phyloP scores from a whole-genome alignment of 2,329 filamentous ascomycete genomes.

The Allantophomopsis lycopodina region DNA sequence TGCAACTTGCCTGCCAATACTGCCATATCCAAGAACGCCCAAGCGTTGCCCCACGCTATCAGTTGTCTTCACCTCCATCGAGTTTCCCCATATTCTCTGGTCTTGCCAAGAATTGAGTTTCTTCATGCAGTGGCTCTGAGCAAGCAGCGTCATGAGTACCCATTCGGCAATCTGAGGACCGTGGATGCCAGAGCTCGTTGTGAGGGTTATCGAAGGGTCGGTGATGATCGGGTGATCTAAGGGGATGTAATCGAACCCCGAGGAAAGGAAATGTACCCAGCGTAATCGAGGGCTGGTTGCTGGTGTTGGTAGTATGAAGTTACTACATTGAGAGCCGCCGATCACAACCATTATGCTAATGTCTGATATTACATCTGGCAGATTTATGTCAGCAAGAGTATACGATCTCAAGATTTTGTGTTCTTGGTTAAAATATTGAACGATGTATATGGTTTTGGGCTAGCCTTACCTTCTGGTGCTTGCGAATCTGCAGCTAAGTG shows the following conservation, averaged over 20 bases:
- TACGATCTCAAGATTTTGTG: slow-evolving; percentile 1
- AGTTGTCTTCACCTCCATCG: slow-evolving; percentile 2
- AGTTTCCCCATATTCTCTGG: slow-evolving; percentile 32
- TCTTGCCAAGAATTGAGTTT: slow-evolving; percentile 41
- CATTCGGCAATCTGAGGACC: slow-evolving; percentile 25
- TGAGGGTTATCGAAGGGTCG: slow-evolving; percentile 18
- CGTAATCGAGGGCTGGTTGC: slow-evolving; percentile 20
- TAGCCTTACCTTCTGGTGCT: too few relatives aligned
- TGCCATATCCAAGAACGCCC: slow-evolving; percentile 31
- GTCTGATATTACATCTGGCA: slow-evolving; percentile 11
- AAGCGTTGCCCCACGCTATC: slow-evolving; percentile 38
- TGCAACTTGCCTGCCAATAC: slow-evolving; percentile 34
- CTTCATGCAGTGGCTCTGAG: slow-evolving; percentile 35
- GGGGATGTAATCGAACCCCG: too few relatives aligned
- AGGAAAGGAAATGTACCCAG: slow-evolving; percentile 8
- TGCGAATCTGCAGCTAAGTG: too few relatives aligned
- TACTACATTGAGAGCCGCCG: slow-evolving; percentile 11
- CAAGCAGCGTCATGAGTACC: slow-evolving; percentile 22
- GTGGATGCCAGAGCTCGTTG: slow-evolving; percentile 15
- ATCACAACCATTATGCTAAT: slow-evolving; percentile 19
- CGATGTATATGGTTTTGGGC: background rate
- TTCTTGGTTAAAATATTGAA: slow-evolving; percentile 8
- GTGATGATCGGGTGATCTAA: slow-evolving; percentile 15
- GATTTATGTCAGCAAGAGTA: background rate
- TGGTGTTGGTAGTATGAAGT: slow-evolving; percentile 13